A percentile compares a stretch with the other conserved stretches of the same genome.
Conservation (phyloP, 2,329 filamentous ascomycete genomes). For the Cordyceps militaris region DNA sequence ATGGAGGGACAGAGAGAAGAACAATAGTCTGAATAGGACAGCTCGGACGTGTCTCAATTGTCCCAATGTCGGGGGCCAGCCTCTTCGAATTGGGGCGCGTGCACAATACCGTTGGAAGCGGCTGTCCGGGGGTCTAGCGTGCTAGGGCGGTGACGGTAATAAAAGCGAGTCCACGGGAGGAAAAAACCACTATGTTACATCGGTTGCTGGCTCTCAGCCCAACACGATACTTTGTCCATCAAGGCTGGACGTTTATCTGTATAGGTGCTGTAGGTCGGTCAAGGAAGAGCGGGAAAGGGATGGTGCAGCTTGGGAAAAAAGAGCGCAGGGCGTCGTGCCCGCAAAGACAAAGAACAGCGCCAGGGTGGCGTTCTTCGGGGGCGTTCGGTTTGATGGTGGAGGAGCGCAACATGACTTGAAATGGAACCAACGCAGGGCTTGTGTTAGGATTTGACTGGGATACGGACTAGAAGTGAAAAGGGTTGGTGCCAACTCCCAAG, state of each 20-base stretch:
- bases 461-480: not conserved
- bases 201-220: conserved; percentile 4
- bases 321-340: not conserved
- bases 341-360: not conserved
- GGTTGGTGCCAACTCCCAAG: not conserved
- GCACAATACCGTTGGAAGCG: not conserved
- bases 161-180: no score
- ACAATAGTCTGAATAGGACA: not conserved
- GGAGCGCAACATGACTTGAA: not conserved
- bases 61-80: not conserved
- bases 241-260: no score
- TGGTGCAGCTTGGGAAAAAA: not conserved
- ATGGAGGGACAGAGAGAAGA: not conserved
- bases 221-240: not conserved
- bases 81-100: not conserved
- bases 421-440: not conserved
- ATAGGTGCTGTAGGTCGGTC: not conserved
- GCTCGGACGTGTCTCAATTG: not conserved
- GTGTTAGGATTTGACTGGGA: not conserved
- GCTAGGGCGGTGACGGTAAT: not conserved
- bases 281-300: not conserved
- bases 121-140: not conserved
- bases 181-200: no score
- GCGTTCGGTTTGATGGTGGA: not conserved
- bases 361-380: not conserved